Percentiles rank a stretch among this genome's conserved stretches.
These are phyloP conservation scores for Fusarium euwallaceae DNA, from an alignment of 2,329 filamentous ascomycete genomes.

Conservation along the genomic window DNA sequence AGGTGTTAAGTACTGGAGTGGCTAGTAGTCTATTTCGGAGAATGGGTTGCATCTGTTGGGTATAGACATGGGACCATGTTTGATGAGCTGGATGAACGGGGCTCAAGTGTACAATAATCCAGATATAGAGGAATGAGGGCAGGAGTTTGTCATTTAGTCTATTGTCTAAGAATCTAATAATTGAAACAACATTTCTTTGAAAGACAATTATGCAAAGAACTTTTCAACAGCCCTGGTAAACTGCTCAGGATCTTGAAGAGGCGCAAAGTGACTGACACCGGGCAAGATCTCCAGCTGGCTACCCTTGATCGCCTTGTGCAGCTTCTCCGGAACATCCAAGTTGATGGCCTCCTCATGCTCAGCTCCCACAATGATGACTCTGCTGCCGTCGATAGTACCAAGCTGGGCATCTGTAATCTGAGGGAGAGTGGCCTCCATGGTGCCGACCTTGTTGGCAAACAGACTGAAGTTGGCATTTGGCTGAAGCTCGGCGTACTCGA, in stretches of 20 bases:
- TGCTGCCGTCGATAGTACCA: conserved; percentile 45
- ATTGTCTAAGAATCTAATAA: background rate
- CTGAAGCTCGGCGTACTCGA: conserved; percentile 54
- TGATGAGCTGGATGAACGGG: background rate
- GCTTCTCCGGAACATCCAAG: conserved; percentile 49
- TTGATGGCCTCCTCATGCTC: conserved; percentile 58
- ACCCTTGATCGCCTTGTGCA: conserved; percentile 53
- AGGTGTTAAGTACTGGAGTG: background rate
- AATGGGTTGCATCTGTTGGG: background rate
- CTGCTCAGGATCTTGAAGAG: conserved; percentile 55
- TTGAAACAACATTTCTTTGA: background rate
- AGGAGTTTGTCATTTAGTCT: background rate
- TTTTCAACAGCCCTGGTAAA: conserved; percentile 50
- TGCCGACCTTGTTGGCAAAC: conserved; percentile 54
- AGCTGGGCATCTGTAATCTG: conserved; percentile 49
- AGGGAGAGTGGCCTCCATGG: conserved; percentile 54
- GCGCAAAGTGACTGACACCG: conserved; percentile 59
- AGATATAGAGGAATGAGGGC: background rate
- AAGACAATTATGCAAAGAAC: conserved; percentile 36
- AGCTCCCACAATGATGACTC: conserved; percentile 48
- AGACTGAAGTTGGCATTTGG: conserved; percentile 52
- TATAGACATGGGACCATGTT: background rate
- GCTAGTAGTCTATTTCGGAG: too few species aligned
- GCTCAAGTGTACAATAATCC: background rate
- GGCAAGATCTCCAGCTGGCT: conserved; percentile 53